Base-by-base conservation (phyloP, 179 eudicot species). In the Spergularia azorica region DNA sequence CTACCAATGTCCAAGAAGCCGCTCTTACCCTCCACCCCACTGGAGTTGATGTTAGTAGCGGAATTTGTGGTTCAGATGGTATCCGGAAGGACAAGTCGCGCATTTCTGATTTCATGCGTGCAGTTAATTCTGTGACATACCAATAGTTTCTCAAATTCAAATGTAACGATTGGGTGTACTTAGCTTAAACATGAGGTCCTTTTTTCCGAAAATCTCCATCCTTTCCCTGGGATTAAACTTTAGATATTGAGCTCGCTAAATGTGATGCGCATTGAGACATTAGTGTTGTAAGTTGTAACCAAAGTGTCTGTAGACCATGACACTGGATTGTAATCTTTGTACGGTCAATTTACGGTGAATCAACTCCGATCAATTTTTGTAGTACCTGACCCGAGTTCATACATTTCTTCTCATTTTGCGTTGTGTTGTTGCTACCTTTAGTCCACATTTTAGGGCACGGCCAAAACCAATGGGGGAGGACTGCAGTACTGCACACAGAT, bases 1-100 rank as follows among this genome's bases (percentile, higher is more conserved):
- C 97, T 0, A 88, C 89, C n/a, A 95, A 95, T 48, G 97, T 80
- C 16, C 58, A 74, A 52, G 86, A 90, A 68, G 99, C 97, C 32
- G 83, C 90, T 72, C 65, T 86, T 9, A 86, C 83, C 46, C 95
- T 95, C 8, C 86, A 55, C 65, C 99, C 97, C 17, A 79, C 84
- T 17, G 99, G 97, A 58, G 78, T 95, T 60, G 98, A 95, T 84
- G 97, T 95, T 14, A 93, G 97, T 54, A 95, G 99, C 59, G 99
- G 99, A 67, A 90, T 95, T 73, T 95, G 99, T 77, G 91, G 76
- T 71, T 78, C 87, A 6, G 97, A 93, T 84, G 97, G 99, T 60
- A 74, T 95, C 76, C 85, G 72, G 41, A 95, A 95, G 83, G 99
- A 95, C 38, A 73, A 83, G 56, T 83, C 79, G 3, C 86, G 87